Base-by-base conservation (phyloP, 306 rosid genomes). In the Macrotyloma uniflorum region DNA sequence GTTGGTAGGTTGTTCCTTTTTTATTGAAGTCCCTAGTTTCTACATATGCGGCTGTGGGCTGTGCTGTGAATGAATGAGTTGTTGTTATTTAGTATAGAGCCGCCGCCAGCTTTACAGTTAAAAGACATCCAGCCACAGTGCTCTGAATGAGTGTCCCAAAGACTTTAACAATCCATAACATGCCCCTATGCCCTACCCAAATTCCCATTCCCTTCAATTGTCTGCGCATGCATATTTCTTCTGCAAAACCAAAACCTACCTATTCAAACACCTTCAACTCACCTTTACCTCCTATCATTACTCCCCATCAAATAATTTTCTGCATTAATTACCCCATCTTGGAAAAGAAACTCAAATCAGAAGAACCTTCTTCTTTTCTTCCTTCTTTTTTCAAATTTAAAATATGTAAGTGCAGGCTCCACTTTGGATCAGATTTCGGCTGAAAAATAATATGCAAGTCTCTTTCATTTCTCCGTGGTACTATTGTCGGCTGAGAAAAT, bases 341-440 rank as follows among this genome's bases (percentile, higher is more conserved):
- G 14, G 59, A 54, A 24, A 30, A 59, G 22, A 61, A 6, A 61
- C 0, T 14, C 30, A 61, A 61, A 59, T 26, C 13, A 6, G 30
- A 61, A 61, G 24, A 62, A 62, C 5, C 13, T 28, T 61, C 43
- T 30, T 28, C 20, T 4, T 28, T 13, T 59, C n/a, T 30, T 35
- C 1, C 1, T 15, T 59, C 4, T 2, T 8, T 8, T 38, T 38
- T 8, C 1, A 38, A 38, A 15, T 6, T 6, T 2, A 15, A 1
- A 24, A 72, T 40, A 19, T 8, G 28, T 36, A 16, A 67, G 75
- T 43, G 75, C 53, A 10, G 75, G 58, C 61, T 59, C 76, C 55
- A 72, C 70, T 79, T 62, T 20, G 62, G 66, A 64, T 49, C 81
- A 75, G 67, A 88, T 69, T 83, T 81, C 76, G 76, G 91, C 87